Conservation (phyloP, 139 green algal species). For the Pseudopediastrum boryanum region DNA sequence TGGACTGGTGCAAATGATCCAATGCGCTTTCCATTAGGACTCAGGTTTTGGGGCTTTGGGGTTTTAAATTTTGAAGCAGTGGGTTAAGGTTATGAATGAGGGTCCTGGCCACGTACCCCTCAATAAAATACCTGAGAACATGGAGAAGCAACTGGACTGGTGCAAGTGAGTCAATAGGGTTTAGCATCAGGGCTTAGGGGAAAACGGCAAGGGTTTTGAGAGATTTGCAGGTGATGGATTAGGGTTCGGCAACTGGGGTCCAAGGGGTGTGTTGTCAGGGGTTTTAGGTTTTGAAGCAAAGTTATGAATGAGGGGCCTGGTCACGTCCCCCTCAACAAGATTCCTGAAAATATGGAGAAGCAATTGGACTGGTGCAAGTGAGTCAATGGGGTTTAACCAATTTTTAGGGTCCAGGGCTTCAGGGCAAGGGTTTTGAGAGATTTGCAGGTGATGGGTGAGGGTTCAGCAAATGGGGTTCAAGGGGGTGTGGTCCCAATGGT, state of each 20-base stretch:
- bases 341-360: constrained; percentile 91
- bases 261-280: neutral
- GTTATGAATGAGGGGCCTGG: constrained; percentile 97
- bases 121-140: constrained; percentile 98
- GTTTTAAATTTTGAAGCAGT: neutral
- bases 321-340: constrained; percentile 95
- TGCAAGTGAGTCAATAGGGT: constrained; percentile 35
- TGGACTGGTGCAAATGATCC: constrained; percentile 67
- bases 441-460: too few species aligned
- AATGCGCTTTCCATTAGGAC: neutral
- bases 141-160: constrained; percentile 85
- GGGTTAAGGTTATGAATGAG: constrained; percentile 95
- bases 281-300: constrained; percentile 39
- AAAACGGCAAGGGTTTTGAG: neutral
- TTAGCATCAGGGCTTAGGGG: neutral
- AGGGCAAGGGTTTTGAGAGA: neutral
- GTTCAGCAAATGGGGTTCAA: too few species aligned
- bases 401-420: too few species aligned
- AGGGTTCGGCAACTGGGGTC: neutral
- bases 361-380: constrained; percentile 72
- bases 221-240: neutral
- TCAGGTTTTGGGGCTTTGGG: neutral
- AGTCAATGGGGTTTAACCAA: neutral
- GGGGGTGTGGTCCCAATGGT: neutral
- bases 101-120: constrained; percentile 94